Evolutionary conservation across 495 filamentous ascomycete species (phyloP), one percentile per base, ranked within the genome.

Genomic region (Lentithecium fluviatile): DNA sequence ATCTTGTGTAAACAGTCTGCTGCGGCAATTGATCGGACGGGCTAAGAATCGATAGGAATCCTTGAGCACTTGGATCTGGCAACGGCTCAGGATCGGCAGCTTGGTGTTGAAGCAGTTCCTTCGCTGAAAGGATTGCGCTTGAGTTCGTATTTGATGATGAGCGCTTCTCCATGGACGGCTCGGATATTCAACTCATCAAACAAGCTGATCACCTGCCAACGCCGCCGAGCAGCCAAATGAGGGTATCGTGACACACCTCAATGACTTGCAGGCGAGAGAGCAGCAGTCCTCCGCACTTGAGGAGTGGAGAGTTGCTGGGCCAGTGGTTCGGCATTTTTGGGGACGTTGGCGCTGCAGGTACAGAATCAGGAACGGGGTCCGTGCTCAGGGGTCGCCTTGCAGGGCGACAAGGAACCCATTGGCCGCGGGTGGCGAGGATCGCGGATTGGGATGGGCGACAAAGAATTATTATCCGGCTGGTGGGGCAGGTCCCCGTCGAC

Each of bases 361-460:
- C 21, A 5, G 12, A 4, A 43, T 20, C 11, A 51, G 48, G 40
- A 56, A 46, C 53, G 53, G 40, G 15, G 53, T 11, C 42, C 23
- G 51, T 56, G 53, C 40, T 56, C 53, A 56, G 53, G 53, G 53
- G 53, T 34, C 6, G 7, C 26, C 37, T n/a, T n/a, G n/a, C n/a
- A n/a, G n/a, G n/a, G n/a, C n/a, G n/a, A n/a, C n/a, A n/a, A n/a
- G n/a, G n/a, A n/a, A n/a, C n/a, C n/a, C n/a, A n/a, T n/a, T n/a
- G n/a, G n/a, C n/a, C n/a, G n/a, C n/a, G n/a, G 37, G 52, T 21
- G 40, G 15, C 21, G 19, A 43, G 51, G 32, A 45, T 55, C 36
- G 6, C 5, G 17, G 17, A 19, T 53, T 17, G 12, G 6, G n/a
- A 13, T 13, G 50, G 4, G 12, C 15, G 7, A 4, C 50, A 2